Percentiles rank a stretch among this genome's conserved stretches.
These are phyloP conservation scores for Aphanomyces stellatus DNA, from an alignment of 352 stramenopile genomes.

Conservation along the genomic window DNA sequence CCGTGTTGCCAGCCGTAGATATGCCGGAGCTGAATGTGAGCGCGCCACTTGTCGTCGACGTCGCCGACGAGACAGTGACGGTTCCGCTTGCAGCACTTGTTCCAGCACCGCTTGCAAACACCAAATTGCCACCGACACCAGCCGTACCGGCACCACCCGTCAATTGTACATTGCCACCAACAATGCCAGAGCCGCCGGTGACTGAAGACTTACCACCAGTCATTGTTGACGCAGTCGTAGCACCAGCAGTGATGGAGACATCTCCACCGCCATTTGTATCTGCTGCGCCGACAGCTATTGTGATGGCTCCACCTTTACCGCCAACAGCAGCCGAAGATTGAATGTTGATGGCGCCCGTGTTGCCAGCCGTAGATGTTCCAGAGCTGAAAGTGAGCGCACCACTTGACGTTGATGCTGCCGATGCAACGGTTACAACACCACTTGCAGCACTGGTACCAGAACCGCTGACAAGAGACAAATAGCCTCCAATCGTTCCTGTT, in stretches of 20 bases:
- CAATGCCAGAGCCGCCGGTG: slow-evolving; percentile 28
- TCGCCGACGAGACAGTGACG: slow-evolving; percentile 27
- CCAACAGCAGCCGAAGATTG: slow-evolving; percentile 16
- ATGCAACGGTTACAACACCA: slow-evolving; percentile 25
- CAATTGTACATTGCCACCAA: slow-evolving; percentile 25
- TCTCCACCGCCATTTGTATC: slow-evolving; percentile 25
- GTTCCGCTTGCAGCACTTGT: slow-evolving; percentile 27
- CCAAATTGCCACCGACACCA: slow-evolving; percentile 30
- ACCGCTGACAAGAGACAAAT: slow-evolving; percentile 21
- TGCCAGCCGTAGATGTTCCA: slow-evolving; percentile 19
- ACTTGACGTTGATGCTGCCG: slow-evolving; percentile 18
- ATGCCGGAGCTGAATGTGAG: slow-evolving; percentile 17
- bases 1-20: not conserved
- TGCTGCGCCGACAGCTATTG: slow-evolving; percentile 20
- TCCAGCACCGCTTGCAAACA: slow-evolving; percentile 31
- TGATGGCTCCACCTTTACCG: slow-evolving; percentile 20
- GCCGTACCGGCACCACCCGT: slow-evolving; percentile 5
- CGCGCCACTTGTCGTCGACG: slow-evolving; percentile 11
- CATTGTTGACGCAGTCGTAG: slow-evolving; percentile 21
- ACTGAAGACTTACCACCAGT: slow-evolving; percentile 27
- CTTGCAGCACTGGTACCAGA: slow-evolving; percentile 20
- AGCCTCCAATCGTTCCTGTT: slow-evolving; percentile 7
- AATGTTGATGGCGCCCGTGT: slow-evolving; percentile 23
- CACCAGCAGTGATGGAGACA: slow-evolving; percentile 31
- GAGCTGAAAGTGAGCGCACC: not conserved